Conservation (phyloP, 2,329 filamentous ascomycete genomes). For the Hirsutella thompsonii region DNA sequence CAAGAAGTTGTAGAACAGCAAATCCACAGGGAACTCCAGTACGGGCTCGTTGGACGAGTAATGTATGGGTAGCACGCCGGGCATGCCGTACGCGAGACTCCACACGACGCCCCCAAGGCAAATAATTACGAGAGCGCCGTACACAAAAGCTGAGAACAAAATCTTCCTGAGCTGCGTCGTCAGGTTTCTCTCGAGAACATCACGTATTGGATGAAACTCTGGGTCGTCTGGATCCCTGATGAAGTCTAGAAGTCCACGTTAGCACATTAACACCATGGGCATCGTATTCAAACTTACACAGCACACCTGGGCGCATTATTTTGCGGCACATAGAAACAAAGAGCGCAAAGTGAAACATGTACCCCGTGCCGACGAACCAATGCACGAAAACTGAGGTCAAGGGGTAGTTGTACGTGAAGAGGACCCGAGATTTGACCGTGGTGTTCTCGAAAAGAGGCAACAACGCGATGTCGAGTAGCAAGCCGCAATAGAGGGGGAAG, state of each 20-base stretch:
- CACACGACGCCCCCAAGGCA: conserved; percentile 94
- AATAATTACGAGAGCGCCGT: conserved; percentile 81
- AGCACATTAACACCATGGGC: no score
- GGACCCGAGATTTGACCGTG: conserved; percentile 61
- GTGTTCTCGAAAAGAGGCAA: conserved; percentile 79
- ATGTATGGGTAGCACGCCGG: conserved; percentile 72
- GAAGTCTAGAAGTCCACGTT: conserved; percentile 50
- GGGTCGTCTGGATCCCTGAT: conserved; percentile 97
- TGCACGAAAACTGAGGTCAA: conserved; percentile 91
- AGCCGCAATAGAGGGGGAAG: conserved; percentile 89
- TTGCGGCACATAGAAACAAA: conserved; percentile 99
- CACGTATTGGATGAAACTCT: conserved; percentile 92
- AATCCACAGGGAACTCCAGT: conserved; percentile 84
- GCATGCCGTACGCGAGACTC: conserved; percentile 59
- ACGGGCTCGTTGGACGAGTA: conserved; percentile 90
- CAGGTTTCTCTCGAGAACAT: conserved; percentile 87
- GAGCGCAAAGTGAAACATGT: conserved; percentile 99
- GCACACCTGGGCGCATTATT: conserved; percentile 86
- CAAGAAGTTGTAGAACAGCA: conserved; percentile 93
- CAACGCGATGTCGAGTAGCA: conserved; percentile 78
- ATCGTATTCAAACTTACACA: conserved; percentile 66
- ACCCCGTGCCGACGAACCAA: conserved; percentile 97
- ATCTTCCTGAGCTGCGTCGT: conserved; percentile 93
- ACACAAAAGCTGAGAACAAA: conserved; percentile 87
- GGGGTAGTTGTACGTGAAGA: conserved; percentile 68